Base-by-base conservation (phyloP, 768 basidiomycete species). In the Boletus patriciae region DNA sequence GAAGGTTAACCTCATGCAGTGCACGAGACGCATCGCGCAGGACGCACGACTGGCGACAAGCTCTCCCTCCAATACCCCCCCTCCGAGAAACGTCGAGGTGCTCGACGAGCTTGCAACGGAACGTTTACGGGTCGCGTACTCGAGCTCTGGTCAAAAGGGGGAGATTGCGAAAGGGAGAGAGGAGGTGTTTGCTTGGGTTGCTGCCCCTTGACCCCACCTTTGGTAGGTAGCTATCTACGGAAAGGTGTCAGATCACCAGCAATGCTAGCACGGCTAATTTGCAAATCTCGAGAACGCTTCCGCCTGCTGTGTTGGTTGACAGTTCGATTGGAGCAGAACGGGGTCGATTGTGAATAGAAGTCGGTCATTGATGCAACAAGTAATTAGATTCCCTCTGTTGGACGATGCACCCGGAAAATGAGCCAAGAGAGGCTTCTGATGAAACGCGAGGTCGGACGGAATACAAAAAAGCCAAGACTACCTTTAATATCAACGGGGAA, bases 41-140 rank as follows among this genome's bases (percentile, higher is more conserved):
- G 75, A 80, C 4, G 65, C 77, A 18, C 68, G 71, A 12, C 58
- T 75, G 10, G 70, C 70, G 16, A 69, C 76, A 3, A 69, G 64
- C 2, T 87, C 89, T 0, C 70, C 79, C 1, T 89, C 87, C 0
- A 76, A 83, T 40, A 89, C 87, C 0, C 48, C 77, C 2, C 50
- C 59, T 16, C 86, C 88, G 5, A 79, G 83, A 58, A 80, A 80
- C 23, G 59, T 89, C 16, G 76, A 79, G 38, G 68, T 80, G 19
- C 75, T 93, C 33, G 87, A 90, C 60, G 84, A 87, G 61, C 75
- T 92, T 13, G 86, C 90, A 6, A 88, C 85, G 15, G 89, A 91
- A 66, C 74, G 85, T 21, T 74, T 93, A 19, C 74, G 86, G 45
- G 81, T 79, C 10, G 80, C 82, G 0, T 90, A 92, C 66, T 76